Percentiles rank a stretch among this genome's conserved stretches.
Conservation (phyloP, 2,329 filamentous ascomycete genomes). For the Pseudogymnoascus sp. region DNA sequence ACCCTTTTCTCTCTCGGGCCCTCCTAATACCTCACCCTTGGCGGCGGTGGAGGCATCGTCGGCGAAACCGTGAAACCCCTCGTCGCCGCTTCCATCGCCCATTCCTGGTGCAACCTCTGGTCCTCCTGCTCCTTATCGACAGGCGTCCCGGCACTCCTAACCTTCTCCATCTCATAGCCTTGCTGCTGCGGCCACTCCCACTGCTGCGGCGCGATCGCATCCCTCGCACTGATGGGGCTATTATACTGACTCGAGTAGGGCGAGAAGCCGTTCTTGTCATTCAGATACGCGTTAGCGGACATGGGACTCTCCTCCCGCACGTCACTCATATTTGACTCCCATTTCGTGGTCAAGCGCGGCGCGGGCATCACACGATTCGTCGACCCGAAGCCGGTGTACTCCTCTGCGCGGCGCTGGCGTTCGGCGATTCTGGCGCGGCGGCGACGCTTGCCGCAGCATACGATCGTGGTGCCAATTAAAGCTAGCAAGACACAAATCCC, state of each 20-base stretch:
- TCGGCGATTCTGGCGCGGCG: conserved; percentile 43
- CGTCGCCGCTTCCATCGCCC: conserved; percentile 6
- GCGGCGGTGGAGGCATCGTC: conserved; percentile 4
- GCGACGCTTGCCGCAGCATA: conserved; percentile 48
- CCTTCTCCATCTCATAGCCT: conserved; percentile 9
- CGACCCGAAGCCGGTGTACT: conserved; percentile 23
- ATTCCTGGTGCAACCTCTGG: neutral
- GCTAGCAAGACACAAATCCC: conserved; percentile 40
- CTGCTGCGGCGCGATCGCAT: conserved; percentile 12
- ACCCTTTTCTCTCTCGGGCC: neutral
- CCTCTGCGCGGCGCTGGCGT: conserved; percentile 16
- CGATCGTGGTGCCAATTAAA: conserved; percentile 42
- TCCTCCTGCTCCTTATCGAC: conserved; percentile 6
- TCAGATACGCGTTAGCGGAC: conserved; percentile 29
- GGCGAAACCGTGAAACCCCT: conserved; percentile 9
- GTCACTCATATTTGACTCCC: neutral
- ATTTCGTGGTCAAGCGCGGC: conserved; percentile 13
- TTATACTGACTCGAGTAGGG: conserved; percentile 52
- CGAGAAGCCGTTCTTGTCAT: conserved; percentile 41
- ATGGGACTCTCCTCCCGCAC: conserved; percentile 19
- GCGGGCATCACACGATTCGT: conserved; percentile 27
- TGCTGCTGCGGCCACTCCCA: conserved; percentile 16
- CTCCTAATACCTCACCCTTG: neutral
- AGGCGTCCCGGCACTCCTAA: neutral
- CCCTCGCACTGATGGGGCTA: conserved; percentile 38